Base-by-base conservation (phyloP, 169 alveolate species). In the Cryptosporidium viatorum region DNA sequence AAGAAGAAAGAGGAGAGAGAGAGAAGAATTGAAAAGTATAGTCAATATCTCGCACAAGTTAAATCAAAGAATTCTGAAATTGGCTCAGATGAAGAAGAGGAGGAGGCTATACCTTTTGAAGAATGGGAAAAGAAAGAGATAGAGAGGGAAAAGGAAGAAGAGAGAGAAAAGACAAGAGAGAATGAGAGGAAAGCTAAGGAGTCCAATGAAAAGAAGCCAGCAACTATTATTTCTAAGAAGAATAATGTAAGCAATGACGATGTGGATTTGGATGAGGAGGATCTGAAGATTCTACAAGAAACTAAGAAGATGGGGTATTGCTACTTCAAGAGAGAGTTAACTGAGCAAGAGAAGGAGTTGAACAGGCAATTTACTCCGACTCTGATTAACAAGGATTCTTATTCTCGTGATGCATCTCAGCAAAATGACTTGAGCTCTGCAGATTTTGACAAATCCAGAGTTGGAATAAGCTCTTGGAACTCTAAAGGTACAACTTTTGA, bases 231-330 rank as follows among this genome's bases (percentile, higher is more conserved):
- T 23, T 58, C 86, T 9, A 50, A 91, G 0, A 80, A 70, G 65
- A 80, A 89, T 62, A 80, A 89, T 62, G 80, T 93, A 71, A 74
- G 94, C 60, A 68, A 73, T 91, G 68, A 65, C 45, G 89, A 80
- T 16, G 75, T 80, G 5, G 97, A 94, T 35, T 71, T 94, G 37
- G 97, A 94, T 68, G 97, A 94, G 45, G 97, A 94, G 91, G 97
- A 94, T 84, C 91, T 93, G 70, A 94, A 92, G 91, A 94, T 94
- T 39, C 92, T 94, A 29, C 91, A 92, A 59, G 97, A 94, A 70
- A 94, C 97, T 3, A 94, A 94, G 71, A 94, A 94, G 86, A 94
- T 94, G 97, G 97, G 97, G 2, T 94, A 94, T 84, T 94, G 97
- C 60, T 94, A 94, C 92, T 94, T 94, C 68, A 93, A 92, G 37